phyloP scores from a whole-genome alignment of 1,284 basidiomycete species.

The Leccinum subrobustum region DNA sequence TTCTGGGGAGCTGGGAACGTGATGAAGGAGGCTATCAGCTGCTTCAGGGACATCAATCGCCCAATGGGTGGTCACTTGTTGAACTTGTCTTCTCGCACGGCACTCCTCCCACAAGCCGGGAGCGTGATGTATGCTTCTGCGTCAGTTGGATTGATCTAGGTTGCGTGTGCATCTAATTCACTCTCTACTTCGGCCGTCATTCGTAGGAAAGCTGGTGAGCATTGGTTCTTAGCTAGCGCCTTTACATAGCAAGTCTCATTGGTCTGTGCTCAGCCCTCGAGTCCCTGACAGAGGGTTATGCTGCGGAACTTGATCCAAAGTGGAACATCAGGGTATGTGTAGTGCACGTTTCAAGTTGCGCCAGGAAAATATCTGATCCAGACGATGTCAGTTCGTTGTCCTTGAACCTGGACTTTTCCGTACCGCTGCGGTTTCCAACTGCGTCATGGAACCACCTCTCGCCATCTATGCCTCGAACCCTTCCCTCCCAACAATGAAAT shows the following conservation, averaged over 20 bases:
- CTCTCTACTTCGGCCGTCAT: too few relatives aligned
- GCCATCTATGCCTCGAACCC: constrained; percentile 25
- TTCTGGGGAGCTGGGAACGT: constrained; percentile 35
- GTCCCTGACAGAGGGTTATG: constrained; percentile 28
- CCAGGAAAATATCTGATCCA: constrained; percentile 8
- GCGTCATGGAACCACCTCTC: constrained; percentile 12
- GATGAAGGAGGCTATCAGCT: constrained; percentile 29
- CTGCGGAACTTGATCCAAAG: constrained; percentile 26
- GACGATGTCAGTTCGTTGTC: constrained; percentile 21
- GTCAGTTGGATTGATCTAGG: constrained; percentile 16
- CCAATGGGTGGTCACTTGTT: constrained; percentile 28
- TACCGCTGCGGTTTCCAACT: constrained; percentile 17
- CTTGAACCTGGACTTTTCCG: constrained; percentile 29
- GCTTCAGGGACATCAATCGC: constrained; percentile 27
- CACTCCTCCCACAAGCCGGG: constrained; percentile 25
- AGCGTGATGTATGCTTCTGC: constrained; percentile 19
- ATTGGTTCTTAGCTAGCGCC: neutral
- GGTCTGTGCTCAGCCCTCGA: constrained; percentile 21
- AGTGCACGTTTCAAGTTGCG: neutral
- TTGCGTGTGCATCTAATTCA: neutral
- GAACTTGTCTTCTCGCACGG: constrained; percentile 30
- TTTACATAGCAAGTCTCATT: neutral
- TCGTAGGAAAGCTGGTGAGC: constrained; percentile 25
- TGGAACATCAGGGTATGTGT: constrained; percentile 29
- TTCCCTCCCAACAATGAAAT: constrained; percentile 27